Evolutionary conservation across 257 asterid genomes (phyloP).

Genomic region (Plectranthus barbatus): DNA sequence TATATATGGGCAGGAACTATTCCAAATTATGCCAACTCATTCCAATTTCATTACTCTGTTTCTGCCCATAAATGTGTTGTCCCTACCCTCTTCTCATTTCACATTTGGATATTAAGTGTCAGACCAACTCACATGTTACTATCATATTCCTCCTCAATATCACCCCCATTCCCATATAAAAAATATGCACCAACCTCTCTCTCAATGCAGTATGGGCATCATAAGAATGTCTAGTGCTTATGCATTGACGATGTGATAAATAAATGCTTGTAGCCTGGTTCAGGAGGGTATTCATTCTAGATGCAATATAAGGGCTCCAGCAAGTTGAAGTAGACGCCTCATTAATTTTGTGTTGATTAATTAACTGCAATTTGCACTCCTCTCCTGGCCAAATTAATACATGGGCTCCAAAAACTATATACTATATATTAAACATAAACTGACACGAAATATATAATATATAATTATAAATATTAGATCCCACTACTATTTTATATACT

Average conservation of each 20-base stretch:
- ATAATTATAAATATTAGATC: too few species aligned
- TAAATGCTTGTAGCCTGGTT: not conserved
- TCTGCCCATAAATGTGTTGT: not conserved
- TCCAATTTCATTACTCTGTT: not conserved
- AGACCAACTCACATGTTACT: conserved; percentile 5
- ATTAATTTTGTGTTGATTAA: too few species aligned
- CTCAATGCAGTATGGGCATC: not conserved
- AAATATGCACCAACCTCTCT: not conserved
- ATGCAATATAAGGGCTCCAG: not conserved
- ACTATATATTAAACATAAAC: not conserved
- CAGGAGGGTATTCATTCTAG: not conserved
- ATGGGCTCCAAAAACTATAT: not conserved
- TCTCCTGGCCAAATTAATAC: not conserved
- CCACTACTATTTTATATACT: too few species aligned
- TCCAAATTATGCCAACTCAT: too few species aligned
- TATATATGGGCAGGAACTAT: too few species aligned
- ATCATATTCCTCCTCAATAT: not conserved
- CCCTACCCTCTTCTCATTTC: too few species aligned
- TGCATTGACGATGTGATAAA: not conserved
- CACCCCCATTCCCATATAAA: not conserved
- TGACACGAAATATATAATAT: not conserved
- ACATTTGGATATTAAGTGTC: not conserved
- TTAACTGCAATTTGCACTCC: not conserved
- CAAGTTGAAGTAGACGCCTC: not conserved
- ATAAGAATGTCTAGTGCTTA: not conserved